phyloP scores from a whole-genome alignment of 2,329 filamentous ascomycete genomes.

The Trichophyton benhamiae region DNA sequence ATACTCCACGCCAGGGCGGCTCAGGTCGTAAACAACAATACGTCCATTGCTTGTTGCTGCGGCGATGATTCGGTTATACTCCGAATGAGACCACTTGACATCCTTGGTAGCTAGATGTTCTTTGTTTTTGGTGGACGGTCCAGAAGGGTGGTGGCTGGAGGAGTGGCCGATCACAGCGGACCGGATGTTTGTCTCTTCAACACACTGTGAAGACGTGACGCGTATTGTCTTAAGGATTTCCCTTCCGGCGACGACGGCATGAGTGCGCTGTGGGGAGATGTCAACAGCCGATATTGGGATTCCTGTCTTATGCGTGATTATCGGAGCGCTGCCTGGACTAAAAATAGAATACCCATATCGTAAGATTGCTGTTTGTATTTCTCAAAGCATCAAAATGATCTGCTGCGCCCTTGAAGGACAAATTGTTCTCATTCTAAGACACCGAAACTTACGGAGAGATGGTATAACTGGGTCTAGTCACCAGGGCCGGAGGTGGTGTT shows the following conservation, averaged over 20 bases:
- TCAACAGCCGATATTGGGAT: slow-evolving; percentile 52
- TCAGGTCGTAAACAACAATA: slow-evolving; percentile 53
- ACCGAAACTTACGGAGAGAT: slow-evolving; percentile 25
- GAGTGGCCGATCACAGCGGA: slow-evolving; percentile 48
- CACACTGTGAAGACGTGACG: slow-evolving; percentile 44
- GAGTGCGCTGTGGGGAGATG: slow-evolving; percentile 50
- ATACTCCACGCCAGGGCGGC: slow-evolving; percentile 48
- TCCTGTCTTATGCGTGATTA: slow-evolving; percentile 51
- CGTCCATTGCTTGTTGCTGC: slow-evolving; percentile 54
- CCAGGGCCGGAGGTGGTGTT: background rate
- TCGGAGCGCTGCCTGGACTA: slow-evolving; percentile 40
- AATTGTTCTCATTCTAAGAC: background rate
- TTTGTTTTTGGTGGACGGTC: slow-evolving; percentile 39
- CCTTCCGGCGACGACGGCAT: slow-evolving; percentile 52
- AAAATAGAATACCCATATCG: background rate
- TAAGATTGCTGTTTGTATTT: background rate
- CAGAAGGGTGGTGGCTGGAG: slow-evolving; percentile 37
- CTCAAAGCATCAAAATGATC: background rate
- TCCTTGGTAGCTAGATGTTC: slow-evolving; percentile 52
- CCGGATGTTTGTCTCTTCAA: slow-evolving; percentile 52
- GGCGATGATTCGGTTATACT: slow-evolving; percentile 48
- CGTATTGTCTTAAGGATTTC: slow-evolving; percentile 55
- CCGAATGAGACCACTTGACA: slow-evolving; percentile 55
- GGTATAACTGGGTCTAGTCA: slow-evolving; percentile 20
- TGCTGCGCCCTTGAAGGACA: background rate